Evolutionary conservation across 768 basidiomycete species (phyloP).

Genomic region (Hygrocybe coccinea): DNA sequence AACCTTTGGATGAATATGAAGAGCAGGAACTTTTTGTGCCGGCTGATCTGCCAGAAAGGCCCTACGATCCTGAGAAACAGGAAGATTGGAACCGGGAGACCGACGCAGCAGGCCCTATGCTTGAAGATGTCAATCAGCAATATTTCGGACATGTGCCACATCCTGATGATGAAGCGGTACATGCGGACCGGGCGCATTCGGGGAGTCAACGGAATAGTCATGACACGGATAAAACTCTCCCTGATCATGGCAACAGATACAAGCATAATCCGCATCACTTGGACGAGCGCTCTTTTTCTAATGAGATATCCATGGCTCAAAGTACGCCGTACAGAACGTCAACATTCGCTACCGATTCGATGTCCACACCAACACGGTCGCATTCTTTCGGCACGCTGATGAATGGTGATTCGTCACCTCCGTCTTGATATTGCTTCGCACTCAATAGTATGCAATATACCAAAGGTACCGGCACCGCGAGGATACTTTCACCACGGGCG

Average conservation of each 20-base stretch:
- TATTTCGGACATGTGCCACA: neutral
- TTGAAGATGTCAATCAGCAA: no score
- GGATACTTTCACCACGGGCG: neutral
- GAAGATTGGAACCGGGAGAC: conserved; percentile 24
- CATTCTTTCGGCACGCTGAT: conserved; percentile 5
- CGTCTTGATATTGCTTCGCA: conserved; percentile 3
- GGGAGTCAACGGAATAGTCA: conserved; percentile 10
- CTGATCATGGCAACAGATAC: conserved; percentile 13
- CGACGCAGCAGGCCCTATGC: conserved; percentile 10
- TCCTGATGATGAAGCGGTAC: neutral
- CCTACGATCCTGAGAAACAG: conserved; percentile 29
- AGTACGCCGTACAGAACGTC: neutral
- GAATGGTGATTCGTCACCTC: conserved; percentile 12
- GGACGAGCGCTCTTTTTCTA: neutral
- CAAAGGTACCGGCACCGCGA: conserved; percentile 7
- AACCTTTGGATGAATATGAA: conserved; percentile 48
- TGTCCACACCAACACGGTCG: conserved; percentile 1
- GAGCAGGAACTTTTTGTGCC: conserved; percentile 70
- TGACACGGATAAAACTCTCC: conserved; percentile 26
- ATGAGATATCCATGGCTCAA: neutral
- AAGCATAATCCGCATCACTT: conserved; percentile 7
- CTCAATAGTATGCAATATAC: conserved; percentile 4
- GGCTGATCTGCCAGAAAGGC: conserved; percentile 45
- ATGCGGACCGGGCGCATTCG: conserved; percentile 13
- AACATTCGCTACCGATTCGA: neutral